A percentile compares a stretch with the other conserved stretches of the same genome.
Conservation (phyloP, 805 yeast species). For the Saccharomyces mikatae region DNA sequence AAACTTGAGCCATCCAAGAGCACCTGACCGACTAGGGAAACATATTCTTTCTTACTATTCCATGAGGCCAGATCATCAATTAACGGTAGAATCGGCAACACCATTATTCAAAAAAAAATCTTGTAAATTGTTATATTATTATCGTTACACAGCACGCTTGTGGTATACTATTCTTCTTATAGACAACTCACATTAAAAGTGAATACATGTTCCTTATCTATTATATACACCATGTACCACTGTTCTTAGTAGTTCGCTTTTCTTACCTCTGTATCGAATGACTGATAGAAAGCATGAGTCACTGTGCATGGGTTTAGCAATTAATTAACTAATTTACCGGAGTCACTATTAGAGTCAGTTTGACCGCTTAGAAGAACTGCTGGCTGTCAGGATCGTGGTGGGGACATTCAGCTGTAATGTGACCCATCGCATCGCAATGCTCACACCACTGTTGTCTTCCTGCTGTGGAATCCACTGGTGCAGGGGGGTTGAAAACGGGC, state of each 20-base stretch:
- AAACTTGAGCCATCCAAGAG: slow-evolving; percentile 20
- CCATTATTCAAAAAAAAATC: slow-evolving; percentile 19
- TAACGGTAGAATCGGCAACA: slow-evolving; percentile 34
- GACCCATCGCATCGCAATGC: slow-evolving; percentile 85
- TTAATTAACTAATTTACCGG: background rate
- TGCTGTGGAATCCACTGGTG: slow-evolving; percentile 45
- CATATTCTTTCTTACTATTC: slow-evolving; percentile 15
- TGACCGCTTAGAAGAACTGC: slow-evolving; percentile 4
- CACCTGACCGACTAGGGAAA: slow-evolving; percentile 22
- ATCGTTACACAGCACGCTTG: background rate
- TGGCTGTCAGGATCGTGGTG: slow-evolving; percentile 38
- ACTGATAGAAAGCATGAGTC: slow-evolving; percentile 1
- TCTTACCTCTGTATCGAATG: background rate
- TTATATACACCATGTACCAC: background rate
- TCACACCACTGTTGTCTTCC: slow-evolving; percentile 88
- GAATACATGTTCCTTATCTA: background rate
- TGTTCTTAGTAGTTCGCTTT: background rate
- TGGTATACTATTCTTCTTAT: background rate
- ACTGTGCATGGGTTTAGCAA: slow-evolving; percentile 1
- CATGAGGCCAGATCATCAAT: slow-evolving; percentile 15
- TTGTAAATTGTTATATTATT: background rate
- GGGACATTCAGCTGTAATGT: slow-evolving; percentile 81
- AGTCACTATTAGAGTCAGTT: background rate
- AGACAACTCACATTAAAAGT: background rate
- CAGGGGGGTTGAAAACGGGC: slow-evolving; percentile 23